A percentile compares a stretch with the other conserved stretches of the same genome.
These are phyloP conservation scores for Hypomontagnella monticulosa DNA, from an alignment of 495 filamentous ascomycete genomes.

Conservation along the genomic window DNA sequence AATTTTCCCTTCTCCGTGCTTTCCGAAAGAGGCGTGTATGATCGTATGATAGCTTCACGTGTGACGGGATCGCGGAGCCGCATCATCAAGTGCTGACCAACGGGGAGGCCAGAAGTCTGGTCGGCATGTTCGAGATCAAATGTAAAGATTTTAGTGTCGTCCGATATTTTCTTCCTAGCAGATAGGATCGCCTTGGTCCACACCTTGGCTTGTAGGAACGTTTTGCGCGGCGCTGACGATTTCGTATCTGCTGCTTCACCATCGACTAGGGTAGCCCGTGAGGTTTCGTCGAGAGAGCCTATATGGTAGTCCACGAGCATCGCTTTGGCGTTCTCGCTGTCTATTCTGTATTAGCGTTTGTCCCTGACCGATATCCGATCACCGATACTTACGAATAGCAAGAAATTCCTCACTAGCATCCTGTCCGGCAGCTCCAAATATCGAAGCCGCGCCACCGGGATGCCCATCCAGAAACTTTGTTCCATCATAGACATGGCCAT, in stretches of 20 bases:
- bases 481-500: conserved; percentile 93
- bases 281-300: conserved; percentile 73
- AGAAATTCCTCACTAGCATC: conserved; percentile 95
- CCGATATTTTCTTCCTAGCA: conserved; percentile 72
- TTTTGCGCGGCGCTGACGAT: conserved; percentile 52
- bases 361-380: not conserved
- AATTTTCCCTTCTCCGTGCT: conserved; percentile 67
- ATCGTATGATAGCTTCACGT: conserved; percentile 78
- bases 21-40: conserved; percentile 88
- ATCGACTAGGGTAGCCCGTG: conserved; percentile 60
- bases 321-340: conserved; percentile 88
- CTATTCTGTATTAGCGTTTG: conserved; percentile 54
- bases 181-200: conserved; percentile 78
- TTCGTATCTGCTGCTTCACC: conserved; percentile 25
- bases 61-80: conserved; percentile 76
- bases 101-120: conserved; percentile 80
- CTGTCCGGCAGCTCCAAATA: conserved; percentile 81
- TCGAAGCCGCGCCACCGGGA: conserved; percentile 90
- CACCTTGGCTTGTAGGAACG: conserved; percentile 74
- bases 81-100: conserved; percentile 91
- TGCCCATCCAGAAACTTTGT: conserved; percentile 84
- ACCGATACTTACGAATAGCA: conserved; percentile 80
- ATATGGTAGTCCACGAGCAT: conserved; percentile 95
- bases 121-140: conserved; percentile 79
- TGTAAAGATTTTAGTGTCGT: conserved; percentile 85